phyloP scores from a whole-genome alignment of 108 stramenopile genomes.

The Mayamaea pseudoterrestris region DNA sequence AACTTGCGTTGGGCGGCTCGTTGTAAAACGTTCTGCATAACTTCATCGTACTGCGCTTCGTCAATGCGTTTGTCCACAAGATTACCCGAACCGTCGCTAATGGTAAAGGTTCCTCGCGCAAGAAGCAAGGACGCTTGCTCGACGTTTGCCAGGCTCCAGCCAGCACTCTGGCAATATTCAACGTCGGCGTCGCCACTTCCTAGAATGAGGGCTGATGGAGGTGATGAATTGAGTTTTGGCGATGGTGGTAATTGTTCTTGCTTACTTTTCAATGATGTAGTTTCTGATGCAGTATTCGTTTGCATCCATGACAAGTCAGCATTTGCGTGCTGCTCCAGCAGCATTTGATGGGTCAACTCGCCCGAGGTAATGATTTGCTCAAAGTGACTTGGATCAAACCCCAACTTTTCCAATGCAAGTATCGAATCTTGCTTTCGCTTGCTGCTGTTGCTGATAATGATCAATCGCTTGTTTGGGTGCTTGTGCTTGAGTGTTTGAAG shows the following conservation, averaged over 20 bases:
- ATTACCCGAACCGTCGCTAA: conserved; percentile 28
- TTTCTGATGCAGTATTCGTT: no score
- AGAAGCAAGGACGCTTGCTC: conserved; percentile 81
- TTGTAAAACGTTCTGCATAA: conserved; percentile 30
- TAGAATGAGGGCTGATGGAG: neutral
- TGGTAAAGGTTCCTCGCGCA: conserved; percentile 71
- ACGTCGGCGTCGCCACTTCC: conserved; percentile 87
- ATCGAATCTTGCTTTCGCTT: conserved; percentile 50
- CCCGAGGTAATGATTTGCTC: conserved; percentile 66
- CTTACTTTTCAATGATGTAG: neutral
- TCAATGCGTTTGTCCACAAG: conserved; percentile 30
- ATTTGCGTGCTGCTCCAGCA: conserved; percentile 11
- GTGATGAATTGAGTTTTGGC: conserved; percentile 1
- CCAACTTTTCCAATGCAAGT: conserved; percentile 44
- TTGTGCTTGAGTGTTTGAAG: conserved; percentile 34
- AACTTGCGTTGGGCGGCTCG: conserved; percentile 44
- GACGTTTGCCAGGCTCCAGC: conserved; percentile 59
- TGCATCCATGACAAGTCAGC: neutral
- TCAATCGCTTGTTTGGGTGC: conserved; percentile 45
- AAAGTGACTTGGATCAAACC: conserved; percentile 43
- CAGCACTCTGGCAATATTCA: conserved; percentile 64
- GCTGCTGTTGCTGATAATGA: conserved; percentile 79
- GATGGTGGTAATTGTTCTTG: neutral
- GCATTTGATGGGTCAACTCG: conserved; percentile 50
- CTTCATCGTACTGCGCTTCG: conserved; percentile 35